phyloP scores from a whole-genome alignment of 78 protist species.

The Isochrysis galbana region DNA sequence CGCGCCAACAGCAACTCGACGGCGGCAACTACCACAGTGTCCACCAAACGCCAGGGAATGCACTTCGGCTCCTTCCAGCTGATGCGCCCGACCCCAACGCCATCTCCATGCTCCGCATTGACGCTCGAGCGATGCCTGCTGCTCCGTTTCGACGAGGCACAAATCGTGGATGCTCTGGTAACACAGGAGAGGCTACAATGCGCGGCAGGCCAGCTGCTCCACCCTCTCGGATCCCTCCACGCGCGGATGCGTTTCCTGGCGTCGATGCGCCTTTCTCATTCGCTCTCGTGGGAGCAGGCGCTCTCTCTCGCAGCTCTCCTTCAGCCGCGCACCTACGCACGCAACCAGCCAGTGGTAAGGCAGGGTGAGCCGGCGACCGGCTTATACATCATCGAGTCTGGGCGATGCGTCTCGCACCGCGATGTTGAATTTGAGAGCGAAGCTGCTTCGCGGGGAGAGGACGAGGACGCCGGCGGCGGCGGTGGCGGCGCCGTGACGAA shows the following conservation, averaged over 20 bases:
- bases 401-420: not conserved
- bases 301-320: not conserved
- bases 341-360: not conserved
- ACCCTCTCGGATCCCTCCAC: not conserved
- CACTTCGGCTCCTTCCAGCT: not conserved
- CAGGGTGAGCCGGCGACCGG: not conserved
- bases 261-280: not conserved
- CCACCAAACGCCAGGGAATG: not conserved
- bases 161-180: not conserved
- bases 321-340: not conserved
- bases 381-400: not conserved
- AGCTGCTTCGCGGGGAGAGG: not conserved
- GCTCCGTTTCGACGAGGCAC: not conserved
- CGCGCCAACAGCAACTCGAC: not conserved
- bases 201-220: not conserved
- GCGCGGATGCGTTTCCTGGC: not conserved
- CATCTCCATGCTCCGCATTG: not conserved
- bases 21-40: not conserved
- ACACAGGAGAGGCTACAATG: not conserved
- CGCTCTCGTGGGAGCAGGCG: not conserved
- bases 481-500: too few relatives aligned
- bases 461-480: not conserved
- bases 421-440: not conserved
- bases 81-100: not conserved
- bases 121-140: not conserved